Evolutionary conservation across 2,329 filamentous ascomycete genomes (phyloP).

Genomic region (Biscogniauxia mediterranea): DNA sequence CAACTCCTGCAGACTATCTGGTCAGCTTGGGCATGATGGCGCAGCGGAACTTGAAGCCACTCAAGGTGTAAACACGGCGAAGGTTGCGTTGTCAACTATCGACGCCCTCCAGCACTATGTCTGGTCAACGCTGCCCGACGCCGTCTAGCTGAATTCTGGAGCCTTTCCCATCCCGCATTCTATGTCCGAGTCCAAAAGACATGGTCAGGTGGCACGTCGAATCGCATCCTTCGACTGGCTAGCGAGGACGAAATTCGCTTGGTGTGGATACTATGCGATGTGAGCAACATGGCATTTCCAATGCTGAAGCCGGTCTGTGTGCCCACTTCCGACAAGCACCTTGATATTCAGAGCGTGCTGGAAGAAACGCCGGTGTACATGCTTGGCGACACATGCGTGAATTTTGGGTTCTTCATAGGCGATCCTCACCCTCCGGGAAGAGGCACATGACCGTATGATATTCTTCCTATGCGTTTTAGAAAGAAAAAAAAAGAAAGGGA

Average conservation of each 20-base stretch:
- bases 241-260: constrained; percentile 8
- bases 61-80: constrained; percentile 6
- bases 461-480: constrained; percentile 1
- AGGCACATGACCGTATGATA: neutral
- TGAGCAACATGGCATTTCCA: constrained; percentile 6
- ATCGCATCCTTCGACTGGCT: neutral
- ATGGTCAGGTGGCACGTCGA: constrained; percentile 5
- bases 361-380: constrained; percentile 4
- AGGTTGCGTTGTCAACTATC: neutral
- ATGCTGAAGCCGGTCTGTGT: constrained; percentile 5
- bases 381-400: constrained; percentile 5
- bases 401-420: constrained; percentile 7
- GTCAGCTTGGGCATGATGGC: neutral
- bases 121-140: constrained; percentile 8
- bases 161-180: constrained; percentile 4
- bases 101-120: constrained; percentile 5
- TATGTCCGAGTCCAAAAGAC: constrained; percentile 3
- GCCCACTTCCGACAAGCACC: neutral
- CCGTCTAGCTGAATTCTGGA: constrained; percentile 5
- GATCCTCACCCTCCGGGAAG: constrained; percentile 2
- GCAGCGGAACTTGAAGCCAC: constrained; percentile 3
- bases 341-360: constrained; percentile 5
- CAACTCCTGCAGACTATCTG: constrained; percentile 6
- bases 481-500: neutral
- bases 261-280: constrained; percentile 9